Percentiles rank a stretch among this genome's conserved stretches.
phyloP scores from a whole-genome alignment of 2,329 filamentous ascomycete genomes.

The Pseudocercospora pini-densiflorae region DNA sequence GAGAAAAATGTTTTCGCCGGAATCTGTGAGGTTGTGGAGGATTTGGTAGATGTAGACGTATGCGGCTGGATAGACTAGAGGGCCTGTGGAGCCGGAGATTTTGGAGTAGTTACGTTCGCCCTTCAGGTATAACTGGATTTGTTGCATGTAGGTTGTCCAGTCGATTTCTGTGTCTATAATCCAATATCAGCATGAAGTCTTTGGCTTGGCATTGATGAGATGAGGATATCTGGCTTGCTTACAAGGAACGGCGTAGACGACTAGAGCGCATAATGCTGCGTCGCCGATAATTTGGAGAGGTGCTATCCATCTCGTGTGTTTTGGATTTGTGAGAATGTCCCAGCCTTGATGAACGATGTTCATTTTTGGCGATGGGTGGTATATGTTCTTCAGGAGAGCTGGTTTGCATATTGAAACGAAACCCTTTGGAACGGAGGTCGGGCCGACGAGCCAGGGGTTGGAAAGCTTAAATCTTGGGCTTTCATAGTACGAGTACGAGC shows the following conservation, averaged over 20 bases:
- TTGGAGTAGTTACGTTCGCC: constrained; percentile 88
- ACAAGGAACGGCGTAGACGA: constrained; percentile 87
- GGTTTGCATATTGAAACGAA: constrained; percentile 1
- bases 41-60: constrained; percentile 89
- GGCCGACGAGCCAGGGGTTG: neutral
- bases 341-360: constrained; percentile 42
- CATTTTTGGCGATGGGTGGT: constrained; percentile 33
- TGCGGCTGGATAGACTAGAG: constrained; percentile 90
- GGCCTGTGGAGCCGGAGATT: constrained; percentile 87
- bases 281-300: constrained; percentile 72
- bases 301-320: constrained; percentile 66
- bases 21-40: constrained; percentile 76
- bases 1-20: constrained; percentile 73
- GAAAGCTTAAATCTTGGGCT: neutral
- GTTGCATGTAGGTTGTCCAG: constrained; percentile 97
- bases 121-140: constrained; percentile 75
- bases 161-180: constrained; percentile 95
- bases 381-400: neutral
- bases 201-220: neutral
- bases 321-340: constrained; percentile 57
- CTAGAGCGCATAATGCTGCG: constrained; percentile 69
- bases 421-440: neutral
- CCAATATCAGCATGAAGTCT: neutral
- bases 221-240: constrained; percentile 43
- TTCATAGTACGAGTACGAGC: neutral